Conservation (phyloP, 305 asterid genomes). For the Rubia balearica region DNA sequence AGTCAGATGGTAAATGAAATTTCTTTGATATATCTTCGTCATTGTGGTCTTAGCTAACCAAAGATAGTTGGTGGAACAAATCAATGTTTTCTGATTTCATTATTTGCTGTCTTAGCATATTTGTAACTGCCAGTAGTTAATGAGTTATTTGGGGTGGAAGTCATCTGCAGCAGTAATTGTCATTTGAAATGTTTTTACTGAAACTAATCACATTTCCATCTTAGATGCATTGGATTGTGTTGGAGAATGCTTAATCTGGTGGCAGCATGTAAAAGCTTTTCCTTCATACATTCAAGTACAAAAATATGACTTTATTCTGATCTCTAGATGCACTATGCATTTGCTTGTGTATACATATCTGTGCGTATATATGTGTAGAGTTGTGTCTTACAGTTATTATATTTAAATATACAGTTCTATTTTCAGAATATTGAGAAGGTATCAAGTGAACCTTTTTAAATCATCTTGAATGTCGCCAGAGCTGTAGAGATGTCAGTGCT, state of each 20-base stretch:
- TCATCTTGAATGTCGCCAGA: slow-evolving; percentile 36
- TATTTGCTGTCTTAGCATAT: not conserved
- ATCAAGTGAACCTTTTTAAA: slow-evolving; percentile 14
- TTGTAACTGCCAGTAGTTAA: not conserved
- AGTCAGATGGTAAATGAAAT: not conserved
- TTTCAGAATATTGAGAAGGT: not conserved
- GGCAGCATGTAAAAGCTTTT: not conserved
- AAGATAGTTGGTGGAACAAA: not conserved
- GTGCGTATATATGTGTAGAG: not conserved
- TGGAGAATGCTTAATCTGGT: not conserved
- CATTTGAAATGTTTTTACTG: not conserved
- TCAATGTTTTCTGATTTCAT: not conserved
- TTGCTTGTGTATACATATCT: slow-evolving; percentile 5
- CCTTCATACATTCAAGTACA: not conserved
- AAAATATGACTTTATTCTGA: slow-evolving; percentile 10
- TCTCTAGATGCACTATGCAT: slow-evolving; percentile 11
- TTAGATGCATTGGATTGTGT: not conserved
- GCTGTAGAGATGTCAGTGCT: slow-evolving; percentile 40
- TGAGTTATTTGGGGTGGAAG: not conserved
- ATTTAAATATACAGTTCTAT: not conserved
- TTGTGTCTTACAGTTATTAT: slow-evolving; percentile 3
- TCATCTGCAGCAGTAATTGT: not conserved
- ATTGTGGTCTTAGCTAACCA: not conserved
- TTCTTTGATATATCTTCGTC: slow-evolving; percentile 5
- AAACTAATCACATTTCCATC: not conserved